phyloP scores from a whole-genome alignment of 805 yeast species.

The Debaryomyces castellii region DNA sequence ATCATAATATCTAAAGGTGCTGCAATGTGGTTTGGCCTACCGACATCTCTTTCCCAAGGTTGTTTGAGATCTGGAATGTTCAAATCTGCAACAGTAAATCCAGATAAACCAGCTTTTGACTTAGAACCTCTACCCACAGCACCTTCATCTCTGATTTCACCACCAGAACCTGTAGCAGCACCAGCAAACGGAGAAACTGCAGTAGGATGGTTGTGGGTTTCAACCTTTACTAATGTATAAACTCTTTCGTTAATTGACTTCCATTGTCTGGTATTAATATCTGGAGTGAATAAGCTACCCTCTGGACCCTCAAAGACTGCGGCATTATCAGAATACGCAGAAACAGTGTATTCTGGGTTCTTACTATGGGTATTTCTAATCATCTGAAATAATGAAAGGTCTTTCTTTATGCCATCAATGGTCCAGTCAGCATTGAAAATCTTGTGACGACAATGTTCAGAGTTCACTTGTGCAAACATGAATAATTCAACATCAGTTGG shows the following conservation, averaged over 20 bases:
- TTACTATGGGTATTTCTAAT: slow-evolving; percentile 87
- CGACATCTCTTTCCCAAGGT: slow-evolving; percentile 94
- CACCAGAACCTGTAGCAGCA: slow-evolving; percentile 99
- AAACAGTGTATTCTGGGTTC: slow-evolving; percentile 78
- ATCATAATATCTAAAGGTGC: slow-evolving; percentile 91
- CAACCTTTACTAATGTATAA: slow-evolving; percentile 91
- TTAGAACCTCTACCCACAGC: slow-evolving; percentile 99
- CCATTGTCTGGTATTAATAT: slow-evolving; percentile 72
- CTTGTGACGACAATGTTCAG: slow-evolving; percentile 99
- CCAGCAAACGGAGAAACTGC: slow-evolving; percentile 99
- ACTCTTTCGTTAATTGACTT: slow-evolving; percentile 70
- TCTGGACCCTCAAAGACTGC: slow-evolving; percentile 88
- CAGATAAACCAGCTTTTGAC: slow-evolving; percentile 93
- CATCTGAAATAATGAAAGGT: slow-evolving; percentile 83
- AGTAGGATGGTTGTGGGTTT: slow-evolving; percentile 98
- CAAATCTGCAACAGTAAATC: slow-evolving; percentile 89
- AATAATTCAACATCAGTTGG: slow-evolving; percentile 98
- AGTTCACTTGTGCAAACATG: slow-evolving; percentile 99
- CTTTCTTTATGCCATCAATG: slow-evolving; percentile 77
- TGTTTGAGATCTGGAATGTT: slow-evolving; percentile 80
- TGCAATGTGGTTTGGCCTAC: slow-evolving; percentile 92
- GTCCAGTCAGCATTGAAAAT: slow-evolving; percentile 99
- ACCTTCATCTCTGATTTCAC: slow-evolving; percentile 99
- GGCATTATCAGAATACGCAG: slow-evolving; percentile 97
- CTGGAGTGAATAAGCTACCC: slow-evolving; percentile 79